phyloP scores from a whole-genome alignment of 371 early-diverging fungal genomes.

The Mucor velutinosus region DNA sequence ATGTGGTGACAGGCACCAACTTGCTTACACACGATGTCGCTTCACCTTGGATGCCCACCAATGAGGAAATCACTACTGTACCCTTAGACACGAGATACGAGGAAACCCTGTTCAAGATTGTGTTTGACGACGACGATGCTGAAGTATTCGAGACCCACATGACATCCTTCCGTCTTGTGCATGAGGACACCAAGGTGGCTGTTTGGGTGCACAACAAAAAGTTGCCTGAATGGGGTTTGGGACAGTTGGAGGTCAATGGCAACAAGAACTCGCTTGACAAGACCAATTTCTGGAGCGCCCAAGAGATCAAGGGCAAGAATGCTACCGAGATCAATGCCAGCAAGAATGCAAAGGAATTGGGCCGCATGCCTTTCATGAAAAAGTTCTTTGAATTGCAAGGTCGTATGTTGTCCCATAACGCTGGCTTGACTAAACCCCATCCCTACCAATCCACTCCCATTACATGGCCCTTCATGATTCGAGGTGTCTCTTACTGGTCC shows the following conservation, averaged over 20 bases:
- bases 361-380: constrained; percentile 65
- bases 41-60: constrained; percentile 93
- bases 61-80: constrained; percentile 93
- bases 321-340: constrained; percentile 41
- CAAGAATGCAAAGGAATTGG: constrained; percentile 39
- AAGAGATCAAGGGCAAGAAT: constrained; percentile 69
- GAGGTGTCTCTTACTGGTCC: constrained; percentile 96
- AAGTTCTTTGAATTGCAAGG: constrained; percentile 92
- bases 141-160: constrained; percentile 57
- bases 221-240: constrained; percentile 96
- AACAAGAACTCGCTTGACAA: constrained; percentile 82
- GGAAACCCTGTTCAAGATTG: constrained; percentile 70
- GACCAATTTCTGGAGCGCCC: constrained; percentile 79
- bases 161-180: constrained; percentile 68
- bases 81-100: constrained; percentile 51
- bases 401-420: constrained; percentile 91
- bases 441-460: constrained; percentile 88
- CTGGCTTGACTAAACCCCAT: constrained; percentile 87
- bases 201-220: constrained; percentile 74
- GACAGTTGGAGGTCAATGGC: constrained; percentile 95
- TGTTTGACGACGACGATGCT: constrained; percentile 57
- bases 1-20: constrained; percentile 66
- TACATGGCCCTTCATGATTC: constrained; percentile 89
- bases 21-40: constrained; percentile 97
- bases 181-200: constrained; percentile 81